Conservation (phyloP, 2,329 filamentous ascomycete species). For the Cadophora luteo-olivacea region DNA sequence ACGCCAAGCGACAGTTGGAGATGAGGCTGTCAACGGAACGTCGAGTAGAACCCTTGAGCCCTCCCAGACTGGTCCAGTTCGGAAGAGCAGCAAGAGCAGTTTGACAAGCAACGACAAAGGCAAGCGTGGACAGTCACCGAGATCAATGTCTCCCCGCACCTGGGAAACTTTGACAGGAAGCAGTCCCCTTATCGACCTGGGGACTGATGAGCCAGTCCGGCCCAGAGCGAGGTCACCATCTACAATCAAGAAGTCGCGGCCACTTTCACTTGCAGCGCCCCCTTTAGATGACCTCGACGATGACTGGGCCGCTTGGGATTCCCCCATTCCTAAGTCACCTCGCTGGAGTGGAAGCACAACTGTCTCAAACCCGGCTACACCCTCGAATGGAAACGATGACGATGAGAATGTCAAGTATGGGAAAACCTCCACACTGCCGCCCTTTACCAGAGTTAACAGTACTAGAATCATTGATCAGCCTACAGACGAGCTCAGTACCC, state of each 20-base stretch:
- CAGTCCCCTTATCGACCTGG: slow-evolving; percentile 35
- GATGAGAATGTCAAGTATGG: slow-evolving; percentile 40
- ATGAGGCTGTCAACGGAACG: slow-evolving; percentile 76
- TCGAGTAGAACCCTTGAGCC: slow-evolving; percentile 42
- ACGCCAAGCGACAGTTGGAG: slow-evolving; percentile 92
- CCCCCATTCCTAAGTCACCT: slow-evolving; percentile 58
- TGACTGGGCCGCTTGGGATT: slow-evolving; percentile 72
- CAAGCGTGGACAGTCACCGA: slow-evolving; percentile 35
- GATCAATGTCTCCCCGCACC: slow-evolving; percentile 36
- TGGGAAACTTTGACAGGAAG: slow-evolving; percentile 43
- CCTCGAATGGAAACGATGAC: slow-evolving; percentile 36
- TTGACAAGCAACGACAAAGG: slow-evolving; percentile 32
- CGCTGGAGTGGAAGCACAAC: slow-evolving; percentile 65
- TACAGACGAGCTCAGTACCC: slow-evolving; percentile 30
- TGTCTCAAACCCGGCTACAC: slow-evolving; percentile 40
- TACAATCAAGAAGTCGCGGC: slow-evolving; percentile 35
- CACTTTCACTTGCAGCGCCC: slow-evolving; percentile 38
- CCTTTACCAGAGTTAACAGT: slow-evolving; percentile 29
- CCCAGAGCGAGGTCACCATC: slow-evolving; percentile 30
- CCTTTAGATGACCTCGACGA: slow-evolving; percentile 53
- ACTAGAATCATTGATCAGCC: slow-evolving; percentile 35
- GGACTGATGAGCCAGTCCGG: slow-evolving; percentile 25
- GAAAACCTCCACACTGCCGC: slow-evolving; percentile 9
- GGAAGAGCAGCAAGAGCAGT: slow-evolving; percentile 48
- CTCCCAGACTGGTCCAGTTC: slow-evolving; percentile 34